These are phyloP conservation scores for Ceratocystis albifundus DNA, from an alignment of 2,329 filamentous ascomycete species.

Conservation along the genomic window DNA sequence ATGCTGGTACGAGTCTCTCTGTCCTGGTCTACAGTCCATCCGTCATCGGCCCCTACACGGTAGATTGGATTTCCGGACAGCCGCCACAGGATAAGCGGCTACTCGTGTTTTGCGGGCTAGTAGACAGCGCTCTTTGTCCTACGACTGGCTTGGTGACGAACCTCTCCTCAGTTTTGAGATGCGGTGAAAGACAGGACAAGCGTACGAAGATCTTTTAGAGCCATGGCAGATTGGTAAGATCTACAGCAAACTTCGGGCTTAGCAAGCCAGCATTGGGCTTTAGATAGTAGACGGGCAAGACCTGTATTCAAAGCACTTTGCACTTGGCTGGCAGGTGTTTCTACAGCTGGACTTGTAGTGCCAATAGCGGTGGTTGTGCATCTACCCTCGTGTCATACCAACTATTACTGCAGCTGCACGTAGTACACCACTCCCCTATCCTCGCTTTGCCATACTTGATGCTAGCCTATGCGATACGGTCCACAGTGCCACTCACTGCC, in stretches of 20 bases:
- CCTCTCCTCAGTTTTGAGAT: not conserved
- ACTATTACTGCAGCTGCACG: no score
- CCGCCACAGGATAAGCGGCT: constrained; percentile 2
- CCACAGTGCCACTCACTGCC: not conserved
- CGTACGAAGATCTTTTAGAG: not conserved
- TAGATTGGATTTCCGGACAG: not conserved
- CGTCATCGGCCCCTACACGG: not conserved
- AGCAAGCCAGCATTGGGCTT: not conserved
- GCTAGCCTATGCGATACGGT: not conserved
- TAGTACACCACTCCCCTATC: not conserved
- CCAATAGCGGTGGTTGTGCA: no score
- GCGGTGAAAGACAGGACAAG: not conserved
- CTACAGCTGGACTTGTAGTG: no score
- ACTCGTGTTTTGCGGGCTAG: not conserved
- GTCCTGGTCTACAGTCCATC: not conserved
- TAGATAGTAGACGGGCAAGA: not conserved
- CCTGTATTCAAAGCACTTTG: not conserved
- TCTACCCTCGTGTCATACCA: no score
- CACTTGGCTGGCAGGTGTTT: not conserved
- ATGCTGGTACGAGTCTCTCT: not conserved
- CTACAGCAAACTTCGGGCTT: not conserved
- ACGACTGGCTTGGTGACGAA: not conserved
- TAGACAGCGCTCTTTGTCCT: not conserved
- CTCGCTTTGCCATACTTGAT: not conserved
- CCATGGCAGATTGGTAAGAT: not conserved